Base-by-base conservation (phyloP, 768 basidiomycete genomes). In the Nidularia pulvinata region DNA sequence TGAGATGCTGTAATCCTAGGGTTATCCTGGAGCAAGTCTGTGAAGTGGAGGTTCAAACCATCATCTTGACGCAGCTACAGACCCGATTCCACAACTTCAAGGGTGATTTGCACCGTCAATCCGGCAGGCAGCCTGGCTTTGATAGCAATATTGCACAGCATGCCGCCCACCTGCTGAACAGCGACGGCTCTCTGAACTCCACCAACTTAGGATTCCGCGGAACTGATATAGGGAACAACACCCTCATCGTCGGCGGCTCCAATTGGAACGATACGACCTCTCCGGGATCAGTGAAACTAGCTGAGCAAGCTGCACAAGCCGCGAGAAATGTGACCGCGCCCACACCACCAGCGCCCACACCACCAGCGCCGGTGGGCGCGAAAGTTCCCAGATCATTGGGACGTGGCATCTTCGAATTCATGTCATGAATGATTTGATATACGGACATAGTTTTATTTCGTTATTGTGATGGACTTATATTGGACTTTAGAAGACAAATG, bases 1-100 rank as follows among this genome's bases (percentile, higher is more conserved):
- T 33, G 22, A n/a, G 1, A 7, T 30, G 0, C 25, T 30, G 14
- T 45, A 5, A 42, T 42, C 22, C 43, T 48, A 78, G 77, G 61
- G 70, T 78, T 60, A 72, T 78, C 58, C 66, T 70, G 32, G 74
- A 79, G 61, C 69, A 73, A 46, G 69, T 78, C 50, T 81, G 80
- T 58, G 76, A 80, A 50, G 79, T 80, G 43, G 80, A 81, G 56
- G 69, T 71, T 19, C 80, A 81, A 58, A 69, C 68, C 52, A 69
- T 77, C 51, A 65, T 74, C 49, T 72, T 78, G 57, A 66, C 75
- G 53, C 76, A 78, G 60, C 74, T 72, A 68, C 66, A 68, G 54
- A 61, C 69, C 14, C 65, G 71, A 56, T 57, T 78, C 53, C 61
- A 66, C 55, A 58, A 67, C 56, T 79, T 78, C 70, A 67, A 64